phyloP scores from a whole-genome alignment of 2,329 filamentous ascomycete genomes.

The Trichoderma lentiforme region DNA sequence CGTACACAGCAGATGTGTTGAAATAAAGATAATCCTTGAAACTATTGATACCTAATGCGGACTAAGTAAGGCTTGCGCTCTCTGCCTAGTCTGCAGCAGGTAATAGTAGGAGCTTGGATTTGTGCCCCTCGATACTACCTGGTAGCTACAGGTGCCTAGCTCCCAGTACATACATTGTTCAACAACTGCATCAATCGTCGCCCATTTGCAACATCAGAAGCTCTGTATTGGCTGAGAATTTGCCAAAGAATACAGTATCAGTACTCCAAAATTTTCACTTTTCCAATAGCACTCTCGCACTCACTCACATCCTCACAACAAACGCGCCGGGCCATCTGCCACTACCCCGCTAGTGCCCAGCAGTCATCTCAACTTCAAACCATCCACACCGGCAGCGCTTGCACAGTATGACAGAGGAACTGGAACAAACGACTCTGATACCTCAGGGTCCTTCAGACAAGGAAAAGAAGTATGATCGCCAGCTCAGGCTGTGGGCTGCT shows the following conservation, averaged over 20 bases:
- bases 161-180: neutral
- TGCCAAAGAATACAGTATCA: neutral
- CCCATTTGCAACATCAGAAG: neutral
- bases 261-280: neutral
- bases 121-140: neutral
- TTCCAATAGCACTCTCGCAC: neutral
- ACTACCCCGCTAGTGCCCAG: neutral
- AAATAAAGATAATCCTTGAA: neutral
- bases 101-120: neutral
- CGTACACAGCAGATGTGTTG: neutral
- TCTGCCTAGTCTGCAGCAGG: neutral
- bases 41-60: neutral
- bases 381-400: constrained; percentile 1
- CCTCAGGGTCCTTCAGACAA: constrained; percentile 57
- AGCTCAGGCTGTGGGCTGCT: constrained; percentile 92
- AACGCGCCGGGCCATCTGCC: neutral
- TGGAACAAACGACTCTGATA: constrained; percentile 30
- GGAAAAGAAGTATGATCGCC: constrained; percentile 84
- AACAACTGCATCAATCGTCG: neutral
- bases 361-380: neutral
- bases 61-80: neutral
- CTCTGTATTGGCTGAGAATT: neutral
- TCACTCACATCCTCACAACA: neutral
- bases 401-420: constrained; percentile 28
- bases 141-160: neutral